Evolutionary conservation across 768 basidiomycete species (phyloP).

Genomic region (Xerocomellus chrysenteron): DNA sequence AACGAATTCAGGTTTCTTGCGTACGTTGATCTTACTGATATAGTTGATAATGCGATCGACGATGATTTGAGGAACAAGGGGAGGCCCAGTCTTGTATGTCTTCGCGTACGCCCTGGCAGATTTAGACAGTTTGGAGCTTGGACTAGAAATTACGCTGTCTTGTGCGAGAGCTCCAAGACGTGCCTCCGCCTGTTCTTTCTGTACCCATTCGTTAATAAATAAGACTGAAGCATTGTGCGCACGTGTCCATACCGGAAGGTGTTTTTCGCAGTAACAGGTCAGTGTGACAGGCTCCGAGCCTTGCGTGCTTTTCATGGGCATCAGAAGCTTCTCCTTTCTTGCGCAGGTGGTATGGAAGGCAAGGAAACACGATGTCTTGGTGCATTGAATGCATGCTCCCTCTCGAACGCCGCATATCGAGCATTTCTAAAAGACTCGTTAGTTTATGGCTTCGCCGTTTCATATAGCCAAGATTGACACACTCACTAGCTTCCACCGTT

Average conservation of each 20-base stretch:
- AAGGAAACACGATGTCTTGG: slow-evolving; percentile 82
- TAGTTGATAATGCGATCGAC: slow-evolving; percentile 79
- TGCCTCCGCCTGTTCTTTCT: slow-evolving; percentile 71
- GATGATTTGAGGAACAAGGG: slow-evolving; percentile 84
- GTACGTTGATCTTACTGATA: slow-evolving; percentile 61
- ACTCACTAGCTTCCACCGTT: slow-evolving; percentile 90
- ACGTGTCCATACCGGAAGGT: slow-evolving; percentile 65
- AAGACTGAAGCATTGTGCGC: not conserved
- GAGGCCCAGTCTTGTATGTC: slow-evolving; percentile 89
- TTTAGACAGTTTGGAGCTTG: slow-evolving; percentile 57
- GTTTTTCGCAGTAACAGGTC: slow-evolving; percentile 84
- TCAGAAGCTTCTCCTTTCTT: slow-evolving; percentile 75
- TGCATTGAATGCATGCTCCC: slow-evolving; percentile 97
- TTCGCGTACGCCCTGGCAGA: slow-evolving; percentile 89
- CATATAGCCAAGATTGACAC: slow-evolving; percentile 1
- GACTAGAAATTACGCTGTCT: slow-evolving; percentile 39
- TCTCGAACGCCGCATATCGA: slow-evolving; percentile 56
- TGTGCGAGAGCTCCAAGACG: slow-evolving; percentile 56
- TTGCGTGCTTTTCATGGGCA: slow-evolving; percentile 83
- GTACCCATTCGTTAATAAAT: not conserved
- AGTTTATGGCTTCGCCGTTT: not conserved
- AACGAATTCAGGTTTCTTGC: slow-evolving; percentile 78
- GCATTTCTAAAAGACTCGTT: slow-evolving; percentile 47
- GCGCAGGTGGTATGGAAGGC: slow-evolving; percentile 97
- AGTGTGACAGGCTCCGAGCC: slow-evolving; percentile 72